A percentile compares a stretch with the other conserved stretches of the same genome.
Evolutionary conservation across 2,329 filamentous ascomycete genomes (phyloP).

Genomic region (Aspergillus proliferans): DNA sequence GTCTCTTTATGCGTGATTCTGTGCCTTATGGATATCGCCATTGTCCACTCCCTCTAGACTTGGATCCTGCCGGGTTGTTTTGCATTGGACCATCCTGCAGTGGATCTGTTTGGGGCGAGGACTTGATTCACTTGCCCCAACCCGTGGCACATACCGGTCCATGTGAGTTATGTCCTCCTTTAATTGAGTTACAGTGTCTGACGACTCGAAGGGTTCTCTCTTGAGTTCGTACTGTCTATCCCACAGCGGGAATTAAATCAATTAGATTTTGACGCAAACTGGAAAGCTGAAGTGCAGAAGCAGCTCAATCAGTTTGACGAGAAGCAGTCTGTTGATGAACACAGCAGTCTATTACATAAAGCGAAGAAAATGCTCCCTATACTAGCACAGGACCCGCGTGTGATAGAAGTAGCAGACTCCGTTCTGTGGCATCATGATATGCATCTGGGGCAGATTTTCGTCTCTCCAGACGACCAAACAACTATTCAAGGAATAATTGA

Average conservation of each 20-base stretch:
- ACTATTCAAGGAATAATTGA: constrained; percentile 20
- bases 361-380: constrained; percentile 7
- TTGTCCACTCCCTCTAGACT: constrained; percentile 6
- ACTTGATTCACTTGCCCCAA: not conserved
- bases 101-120: constrained; percentile 1
- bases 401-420: constrained; percentile 7
- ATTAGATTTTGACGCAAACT: constrained; percentile 1
- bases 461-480: constrained; percentile 13
- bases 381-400: constrained; percentile 10
- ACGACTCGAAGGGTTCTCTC: constrained; percentile 8
- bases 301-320: constrained; percentile 9
- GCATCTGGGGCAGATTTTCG: constrained; percentile 20
- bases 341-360: constrained; percentile 11
- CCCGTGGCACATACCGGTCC: constrained; percentile 7
- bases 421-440: constrained; percentile 11
- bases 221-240: constrained; percentile 14
- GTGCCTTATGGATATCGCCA: constrained; percentile 4
- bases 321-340: constrained; percentile 14
- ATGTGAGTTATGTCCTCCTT: constrained; percentile 8
- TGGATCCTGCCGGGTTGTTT: constrained; percentile 13
- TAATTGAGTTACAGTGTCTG: constrained; percentile 1
- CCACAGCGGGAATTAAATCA: constrained; percentile 10
- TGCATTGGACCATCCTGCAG: constrained; percentile 10
- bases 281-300: constrained; percentile 6
- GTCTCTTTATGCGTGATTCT: constrained; percentile 18